A percentile compares a stretch with the other conserved stretches of the same genome.
phyloP scores from a whole-genome alignment of 768 basidiomycete species.

The Tylopilus sp. region DNA sequence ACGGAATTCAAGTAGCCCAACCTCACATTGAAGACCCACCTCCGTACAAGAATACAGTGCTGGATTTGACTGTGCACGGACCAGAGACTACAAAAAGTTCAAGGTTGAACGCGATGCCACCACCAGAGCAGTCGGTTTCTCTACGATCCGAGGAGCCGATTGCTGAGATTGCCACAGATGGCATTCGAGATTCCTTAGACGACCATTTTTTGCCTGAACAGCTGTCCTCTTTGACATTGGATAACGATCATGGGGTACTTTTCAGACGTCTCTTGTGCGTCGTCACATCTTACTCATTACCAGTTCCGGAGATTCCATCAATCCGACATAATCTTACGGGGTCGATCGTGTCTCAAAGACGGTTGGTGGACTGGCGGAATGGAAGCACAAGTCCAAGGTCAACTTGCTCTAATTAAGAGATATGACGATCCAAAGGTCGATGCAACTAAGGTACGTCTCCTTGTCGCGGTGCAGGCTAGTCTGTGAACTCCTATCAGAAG shows the following conservation, averaged over 20 bases:
- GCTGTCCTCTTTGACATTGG: slow-evolving; percentile 17
- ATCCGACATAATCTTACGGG: slow-evolving; percentile 41
- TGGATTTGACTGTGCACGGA: not conserved
- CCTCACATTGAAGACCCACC: slow-evolving; percentile 11
- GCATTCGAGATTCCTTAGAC: slow-evolving; percentile 11
- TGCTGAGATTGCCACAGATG: slow-evolving; percentile 18
- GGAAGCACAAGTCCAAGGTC: slow-evolving; percentile 40
- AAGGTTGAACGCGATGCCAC: not conserved
- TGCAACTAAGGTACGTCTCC: slow-evolving; percentile 30
- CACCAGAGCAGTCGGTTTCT: not conserved
- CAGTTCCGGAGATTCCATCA: slow-evolving; percentile 52
- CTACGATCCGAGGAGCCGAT: slow-evolving; percentile 7
- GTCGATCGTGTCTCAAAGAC: slow-evolving; percentile 34
- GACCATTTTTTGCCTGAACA: slow-evolving; percentile 25
- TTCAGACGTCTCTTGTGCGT: too few species aligned
- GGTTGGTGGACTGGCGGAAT: slow-evolving; percentile 49
- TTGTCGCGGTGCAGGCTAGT: not conserved
- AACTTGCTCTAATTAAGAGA: slow-evolving; percentile 39
- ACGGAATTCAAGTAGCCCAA: not conserved
- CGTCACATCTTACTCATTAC: slow-evolving; percentile 4
- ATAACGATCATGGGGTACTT: slow-evolving; percentile 35
- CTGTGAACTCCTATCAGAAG: slow-evolving; percentile 27
- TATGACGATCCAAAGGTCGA: slow-evolving; percentile 38
- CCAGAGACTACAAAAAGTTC: not conserved
- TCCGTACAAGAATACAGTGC: slow-evolving; percentile 15